Evolutionary conservation across 2,329 filamentous ascomycete genomes (phyloP), one percentile per base, ranked within the genome.

Genomic region (Beauveria caledonica): DNA sequence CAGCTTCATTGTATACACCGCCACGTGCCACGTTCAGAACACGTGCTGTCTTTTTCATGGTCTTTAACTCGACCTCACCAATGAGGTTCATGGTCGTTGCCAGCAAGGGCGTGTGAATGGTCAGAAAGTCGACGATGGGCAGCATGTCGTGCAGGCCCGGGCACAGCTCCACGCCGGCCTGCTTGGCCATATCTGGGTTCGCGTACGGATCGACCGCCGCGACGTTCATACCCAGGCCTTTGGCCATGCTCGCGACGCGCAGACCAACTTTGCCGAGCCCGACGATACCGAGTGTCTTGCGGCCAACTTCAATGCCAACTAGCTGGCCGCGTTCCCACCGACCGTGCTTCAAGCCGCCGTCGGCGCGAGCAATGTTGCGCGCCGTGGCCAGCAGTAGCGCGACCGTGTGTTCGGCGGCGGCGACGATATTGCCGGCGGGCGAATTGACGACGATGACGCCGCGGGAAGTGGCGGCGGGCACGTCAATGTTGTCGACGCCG

Each of bases 241-340:
- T 86, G 9, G 87, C 88, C 76, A 91, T 87, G n/a, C 88, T 80
- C 19, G 89, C 90, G 17, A 93, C 89, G 55, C 88, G 89, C 69
- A 92, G 78, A 23, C 90, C 90, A 29, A 93, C 89, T 76, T 92
- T 92, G n/a, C 90, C 90, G 27, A 92, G 74, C 1, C 90, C 90
- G 44, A 94, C 84, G 54, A 93, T 86, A 1, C 86, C 88, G 7
- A 93, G 76, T 1, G 83, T 88, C 75, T 92, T 93, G 50, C 86
- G 83, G 54, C 89, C 88, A 11, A 92, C 85, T 71, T 93, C 89
- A 19, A 91, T 83, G 5, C 90, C 90, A 0, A 91, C 86, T 3
- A 92, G 79, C 66, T 84, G 83, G 68, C 86, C 84, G 60, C 89
- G 79, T 70, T 92, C 88, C 90, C 89, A 93, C 57, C 83, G 84